These are phyloP conservation scores for Colletotrichum brevisporum DNA, from an alignment of 2,329 filamentous ascomycete species.

Conservation along the genomic window DNA sequence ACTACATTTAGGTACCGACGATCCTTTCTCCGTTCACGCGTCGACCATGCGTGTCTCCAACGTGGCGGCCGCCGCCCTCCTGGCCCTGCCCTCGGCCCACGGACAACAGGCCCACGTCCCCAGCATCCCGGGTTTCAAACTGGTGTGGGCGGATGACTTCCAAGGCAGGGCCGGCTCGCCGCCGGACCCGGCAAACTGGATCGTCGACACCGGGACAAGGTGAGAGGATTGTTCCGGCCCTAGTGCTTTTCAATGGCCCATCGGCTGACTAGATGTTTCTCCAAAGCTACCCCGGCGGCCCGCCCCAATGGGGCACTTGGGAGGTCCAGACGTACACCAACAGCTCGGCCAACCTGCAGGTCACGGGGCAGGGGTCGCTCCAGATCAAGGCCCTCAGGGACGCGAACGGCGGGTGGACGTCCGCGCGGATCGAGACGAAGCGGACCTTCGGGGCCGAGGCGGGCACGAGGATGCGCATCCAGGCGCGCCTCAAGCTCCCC, in stretches of 20 bases:
- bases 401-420: constrained; percentile 55
- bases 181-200: constrained; percentile 60
- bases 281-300: constrained; percentile 57
- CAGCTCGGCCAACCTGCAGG: constrained; percentile 58
- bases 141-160: constrained; percentile 61
- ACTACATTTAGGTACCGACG: not conserved
- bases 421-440: constrained; percentile 57
- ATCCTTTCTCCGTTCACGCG: not conserved
- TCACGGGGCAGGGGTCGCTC: constrained; percentile 65
- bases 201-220: constrained; percentile 55
- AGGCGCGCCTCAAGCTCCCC: constrained; percentile 55
- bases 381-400: constrained; percentile 59
- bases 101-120: constrained; percentile 21
- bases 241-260: too few species aligned
- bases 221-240: too few species aligned
- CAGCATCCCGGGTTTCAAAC: constrained; percentile 48
- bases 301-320: constrained; percentile 61
- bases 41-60: constrained; percentile 6
- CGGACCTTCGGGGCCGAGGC: constrained; percentile 51
- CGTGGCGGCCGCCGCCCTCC: not conserved
- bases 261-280: not conserved
- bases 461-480: constrained; percentile 52
- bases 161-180: constrained; percentile 51
- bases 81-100: not conserved
- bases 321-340: constrained; percentile 63